phyloP scores from a whole-genome alignment of 2,329 filamentous ascomycete species.

The Alternaria solani region DNA sequence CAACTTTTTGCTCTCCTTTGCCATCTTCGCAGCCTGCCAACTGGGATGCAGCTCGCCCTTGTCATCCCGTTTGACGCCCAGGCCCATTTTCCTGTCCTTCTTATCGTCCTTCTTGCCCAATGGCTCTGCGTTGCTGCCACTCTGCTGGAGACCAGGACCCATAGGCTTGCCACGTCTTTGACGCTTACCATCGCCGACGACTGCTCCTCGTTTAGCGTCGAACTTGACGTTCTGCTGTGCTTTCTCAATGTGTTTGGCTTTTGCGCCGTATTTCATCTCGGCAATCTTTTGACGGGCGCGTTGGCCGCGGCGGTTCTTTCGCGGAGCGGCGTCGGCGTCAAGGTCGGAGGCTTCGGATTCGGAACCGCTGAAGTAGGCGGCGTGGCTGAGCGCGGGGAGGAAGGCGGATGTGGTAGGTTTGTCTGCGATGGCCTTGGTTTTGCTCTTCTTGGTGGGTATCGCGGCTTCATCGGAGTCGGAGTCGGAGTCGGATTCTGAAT shows the following conservation, averaged over 20 bases:
- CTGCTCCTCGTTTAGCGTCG: conserved; percentile 67
- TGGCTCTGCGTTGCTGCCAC: conserved; percentile 44
- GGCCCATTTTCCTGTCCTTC: conserved; percentile 44
- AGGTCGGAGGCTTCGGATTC: conserved; percentile 73
- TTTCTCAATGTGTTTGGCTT: conserved; percentile 71
- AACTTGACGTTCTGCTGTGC: conserved; percentile 61
- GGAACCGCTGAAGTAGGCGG: conserved; percentile 79
- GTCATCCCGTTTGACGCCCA: conserved; percentile 57
- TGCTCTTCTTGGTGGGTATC: conserved; percentile 26
- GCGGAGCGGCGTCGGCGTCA: conserved; percentile 59
- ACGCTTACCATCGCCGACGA: conserved; percentile 53
- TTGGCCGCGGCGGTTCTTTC: conserved; percentile 80
- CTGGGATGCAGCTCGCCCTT: conserved; percentile 67
- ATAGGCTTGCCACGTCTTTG: conserved; percentile 25
- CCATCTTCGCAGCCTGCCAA: conserved; percentile 69
- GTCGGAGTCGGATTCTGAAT: conserved; percentile 21
- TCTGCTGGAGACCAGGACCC: conserved; percentile 38
- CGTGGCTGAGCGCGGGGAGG: conserved; percentile 76
- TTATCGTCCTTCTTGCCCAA: conserved; percentile 22
- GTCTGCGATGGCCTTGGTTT: conserved; percentile 19
- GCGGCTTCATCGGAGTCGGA: conserved; percentile 27
- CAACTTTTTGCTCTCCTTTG: conserved; percentile 63
- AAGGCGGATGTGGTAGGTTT: conserved; percentile 64
- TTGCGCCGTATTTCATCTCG: conserved; percentile 79
- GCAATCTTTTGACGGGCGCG: conserved; percentile 79